Evolutionary conservation across 352 stramenopile genomes (phyloP).

Genomic region (Elongisporangium undulatum): DNA sequence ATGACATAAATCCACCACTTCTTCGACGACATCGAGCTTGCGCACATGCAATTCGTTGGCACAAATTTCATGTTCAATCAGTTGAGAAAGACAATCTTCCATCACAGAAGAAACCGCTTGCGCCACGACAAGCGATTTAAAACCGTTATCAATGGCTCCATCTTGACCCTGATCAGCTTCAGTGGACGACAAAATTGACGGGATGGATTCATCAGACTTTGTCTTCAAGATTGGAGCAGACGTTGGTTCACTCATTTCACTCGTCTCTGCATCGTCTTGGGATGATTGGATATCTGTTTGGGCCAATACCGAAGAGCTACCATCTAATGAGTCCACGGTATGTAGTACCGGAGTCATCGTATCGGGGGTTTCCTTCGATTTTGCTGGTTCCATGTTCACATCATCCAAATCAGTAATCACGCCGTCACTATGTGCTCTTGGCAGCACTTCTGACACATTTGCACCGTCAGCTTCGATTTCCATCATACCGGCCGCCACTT

Average conservation of each 20-base stretch:
- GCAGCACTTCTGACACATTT: neutral
- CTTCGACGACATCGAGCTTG: neutral
- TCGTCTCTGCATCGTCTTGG: neutral
- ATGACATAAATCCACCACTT: neutral
- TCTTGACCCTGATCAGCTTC: neutral
- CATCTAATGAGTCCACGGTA: neutral
- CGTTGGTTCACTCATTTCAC: neutral
- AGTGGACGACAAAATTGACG: too few species aligned
- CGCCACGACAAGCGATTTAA: slow-evolving; percentile 1
- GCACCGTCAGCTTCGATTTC: neutral
- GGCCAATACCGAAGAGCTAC: neutral
- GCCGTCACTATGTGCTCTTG: neutral
- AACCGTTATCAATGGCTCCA: slow-evolving; percentile 7
- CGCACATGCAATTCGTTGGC: neutral
- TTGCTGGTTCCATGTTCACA: neutral
- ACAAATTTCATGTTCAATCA: neutral
- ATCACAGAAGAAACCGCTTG: neutral
- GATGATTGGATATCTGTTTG: neutral
- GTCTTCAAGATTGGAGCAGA: too few species aligned
- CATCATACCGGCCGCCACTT: neutral
- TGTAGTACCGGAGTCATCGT: neutral
- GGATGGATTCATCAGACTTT: too few species aligned
- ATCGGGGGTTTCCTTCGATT: neutral
- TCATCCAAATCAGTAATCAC: neutral
- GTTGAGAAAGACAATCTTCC: neutral